Percentiles rank a stretch among this genome's conserved stretches.
Evolutionary conservation across 306 rosid species (phyloP).

Genomic region (Mucuna pruriens): DNA sequence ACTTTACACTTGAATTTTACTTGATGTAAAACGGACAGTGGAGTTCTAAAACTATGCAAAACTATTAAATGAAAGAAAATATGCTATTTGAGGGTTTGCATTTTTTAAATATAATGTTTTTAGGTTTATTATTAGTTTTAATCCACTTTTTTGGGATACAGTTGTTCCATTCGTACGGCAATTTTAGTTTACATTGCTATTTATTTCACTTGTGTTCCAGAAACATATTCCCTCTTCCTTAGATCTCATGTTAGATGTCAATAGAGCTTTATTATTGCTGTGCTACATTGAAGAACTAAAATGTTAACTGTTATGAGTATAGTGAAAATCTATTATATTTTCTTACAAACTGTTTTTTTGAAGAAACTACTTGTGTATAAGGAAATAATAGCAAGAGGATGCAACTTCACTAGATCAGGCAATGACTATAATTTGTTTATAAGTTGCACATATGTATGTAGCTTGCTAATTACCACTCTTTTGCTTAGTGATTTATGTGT

Average conservation of each 20-base stretch:
- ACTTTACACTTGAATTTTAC: constrained; percentile 19
- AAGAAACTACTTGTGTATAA: not conserved
- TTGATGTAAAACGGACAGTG: not conserved
- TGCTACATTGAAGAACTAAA: constrained; percentile 5
- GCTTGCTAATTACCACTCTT: constrained; percentile 5
- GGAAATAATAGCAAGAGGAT: constrained; percentile 1
- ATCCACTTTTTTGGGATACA: not conserved
- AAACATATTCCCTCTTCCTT: not conserved
- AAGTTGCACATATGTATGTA: not conserved
- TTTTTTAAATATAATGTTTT: not conserved
- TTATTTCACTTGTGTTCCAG: not conserved
- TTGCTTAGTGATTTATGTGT: constrained; percentile 23
- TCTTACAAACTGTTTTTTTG: not conserved
- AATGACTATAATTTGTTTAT: not conserved
- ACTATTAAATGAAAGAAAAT: not conserved
- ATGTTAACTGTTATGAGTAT: not conserved
- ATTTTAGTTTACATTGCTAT: not conserved
- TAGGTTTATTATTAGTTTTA: not conserved
- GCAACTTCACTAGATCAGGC: constrained; percentile 2
- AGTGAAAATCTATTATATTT: not conserved
- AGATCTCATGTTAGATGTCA: constrained; percentile 11
- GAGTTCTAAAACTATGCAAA: not conserved
- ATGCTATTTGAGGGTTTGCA: constrained; percentile 6
- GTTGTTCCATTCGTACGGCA: not conserved
- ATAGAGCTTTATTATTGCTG: not conserved